Evolutionary conservation across 108 stramenopile genomes (phyloP).

Genomic region (Nitzschia sp.): DNA sequence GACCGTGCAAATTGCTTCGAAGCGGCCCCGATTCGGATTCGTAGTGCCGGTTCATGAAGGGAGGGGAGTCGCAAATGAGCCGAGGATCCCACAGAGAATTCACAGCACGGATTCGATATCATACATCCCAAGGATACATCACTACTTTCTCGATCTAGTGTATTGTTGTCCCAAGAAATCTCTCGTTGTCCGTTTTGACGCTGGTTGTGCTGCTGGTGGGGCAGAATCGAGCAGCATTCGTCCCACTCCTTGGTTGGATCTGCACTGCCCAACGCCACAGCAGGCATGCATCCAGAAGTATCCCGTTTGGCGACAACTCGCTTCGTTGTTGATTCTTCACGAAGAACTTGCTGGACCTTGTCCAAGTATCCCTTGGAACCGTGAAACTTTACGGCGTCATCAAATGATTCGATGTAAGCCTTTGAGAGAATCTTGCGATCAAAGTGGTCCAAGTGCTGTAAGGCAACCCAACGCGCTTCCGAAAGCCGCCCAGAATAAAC

Average conservation of each 20-base stretch:
- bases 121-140: too few relatives aligned
- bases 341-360: neutral
- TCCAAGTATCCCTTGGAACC: neutral
- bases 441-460: neutral
- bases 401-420: neutral
- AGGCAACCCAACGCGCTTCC: neutral
- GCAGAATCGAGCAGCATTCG: constrained; percentile 15
- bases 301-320: neutral
- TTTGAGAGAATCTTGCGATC: neutral
- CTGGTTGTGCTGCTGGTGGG: neutral
- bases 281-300: neutral
- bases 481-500: neutral
- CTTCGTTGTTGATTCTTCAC: neutral
- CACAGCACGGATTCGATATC: constrained; percentile 18
- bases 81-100: constrained; percentile 19
- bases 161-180: too few relatives aligned
- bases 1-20: neutral
- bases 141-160: neutral
- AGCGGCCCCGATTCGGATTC: constrained; percentile 10
- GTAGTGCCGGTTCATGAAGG: constrained; percentile 26
- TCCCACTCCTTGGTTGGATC: constrained; percentile 16
- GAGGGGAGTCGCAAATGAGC: constrained; percentile 33
- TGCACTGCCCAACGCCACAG: neutral
- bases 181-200: too few relatives aligned
- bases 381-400: neutral